Evolutionary conservation across 2,329 filamentous ascomycete genomes (phyloP), one percentile per base, ranked within the genome.

Genomic region (Beauveria bassiana): DNA sequence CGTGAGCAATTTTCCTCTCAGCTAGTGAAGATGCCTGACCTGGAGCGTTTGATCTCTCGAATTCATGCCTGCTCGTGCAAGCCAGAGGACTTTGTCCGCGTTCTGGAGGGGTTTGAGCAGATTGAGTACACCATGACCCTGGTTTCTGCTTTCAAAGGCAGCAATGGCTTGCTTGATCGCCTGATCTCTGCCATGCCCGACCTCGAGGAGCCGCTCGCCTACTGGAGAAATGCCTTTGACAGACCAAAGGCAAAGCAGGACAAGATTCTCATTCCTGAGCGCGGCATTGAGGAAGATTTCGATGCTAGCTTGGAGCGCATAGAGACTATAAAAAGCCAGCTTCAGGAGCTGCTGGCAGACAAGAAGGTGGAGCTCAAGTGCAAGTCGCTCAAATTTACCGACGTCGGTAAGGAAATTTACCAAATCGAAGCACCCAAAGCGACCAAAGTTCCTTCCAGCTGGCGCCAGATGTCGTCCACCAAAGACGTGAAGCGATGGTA

Each of bases 401-500:
- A 98, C 70, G 89, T 96, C 8, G 95, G 95, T 64, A 99, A 99
- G 72, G 95, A 99, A 70, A 91, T 99, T 58, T 98, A 96, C 75
- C 93, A 99, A 74, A 81, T 99, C 12, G 95, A 99, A 72, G 88
- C 91, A 0, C 93, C 95, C 0, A 96, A 95, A 73, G 77, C 78
- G 1, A 79, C 90, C 70, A 96, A 96, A 73, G 86, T 99, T 2
- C 95, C 95, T 0, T 89, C 89, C 66, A 85, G 79, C 68, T 99
- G 95, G 93, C 87, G 92, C 65, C 93, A 98, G 71, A 97, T 98
- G 92, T 98, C 95, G 5, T 89, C 93, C 0, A 98, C 95, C 0
- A 85, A 89, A 65, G 86, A 88, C 61, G 90, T 96, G 70, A 97
- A 96, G 75, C 88, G 95, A 0, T 99, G 93, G 78, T 99, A 98